Evolutionary conservation across 139 green algal species (phyloP).

Genomic region (Bryopsis sp.): DNA sequence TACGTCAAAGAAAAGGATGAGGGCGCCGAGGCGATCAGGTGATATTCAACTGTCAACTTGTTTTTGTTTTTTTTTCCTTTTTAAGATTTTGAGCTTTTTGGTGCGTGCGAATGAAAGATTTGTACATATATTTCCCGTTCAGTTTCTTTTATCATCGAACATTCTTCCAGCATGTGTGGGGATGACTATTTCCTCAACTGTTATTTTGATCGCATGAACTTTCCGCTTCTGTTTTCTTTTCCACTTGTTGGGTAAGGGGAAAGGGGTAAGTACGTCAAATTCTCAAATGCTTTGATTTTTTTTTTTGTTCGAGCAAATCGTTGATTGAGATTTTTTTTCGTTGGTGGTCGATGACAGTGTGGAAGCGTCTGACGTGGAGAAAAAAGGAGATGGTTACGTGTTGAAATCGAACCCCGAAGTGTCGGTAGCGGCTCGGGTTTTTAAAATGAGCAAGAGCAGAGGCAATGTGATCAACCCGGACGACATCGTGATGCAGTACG

Average conservation of each 20-base stretch:
- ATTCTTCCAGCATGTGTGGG: too few relatives aligned
- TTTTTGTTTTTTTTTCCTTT: background rate
- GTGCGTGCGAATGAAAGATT: constrained; percentile 5
- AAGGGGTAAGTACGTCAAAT: too few relatives aligned
- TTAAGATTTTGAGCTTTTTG: background rate
- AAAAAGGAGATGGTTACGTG: constrained; percentile 43
- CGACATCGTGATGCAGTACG: constrained; percentile 82
- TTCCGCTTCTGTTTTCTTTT: too few relatives aligned
- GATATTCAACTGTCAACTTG: too few relatives aligned
- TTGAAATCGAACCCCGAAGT: constrained; percentile 50
- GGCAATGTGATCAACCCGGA: constrained; percentile 99
- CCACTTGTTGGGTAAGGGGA: too few relatives aligned
- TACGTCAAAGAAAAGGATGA: constrained; percentile 32
- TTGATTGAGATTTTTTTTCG: too few relatives aligned
- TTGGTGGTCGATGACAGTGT: too few relatives aligned
- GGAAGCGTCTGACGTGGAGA: constrained; percentile 32
- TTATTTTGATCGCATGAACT: too few relatives aligned
- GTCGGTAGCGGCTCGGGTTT: constrained; percentile 62
- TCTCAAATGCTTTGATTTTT: background rate
- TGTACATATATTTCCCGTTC: too few relatives aligned
- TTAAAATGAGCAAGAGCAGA: constrained; percentile 97
- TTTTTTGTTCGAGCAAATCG: background rate
- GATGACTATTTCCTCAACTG: too few relatives aligned
- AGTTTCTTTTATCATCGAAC: too few relatives aligned
- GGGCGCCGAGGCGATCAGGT: constrained; percentile 22